A percentile compares a stretch with the other conserved stretches of the same genome.
Evolutionary conservation across 1,284 basidiomycete genomes (phyloP).

Genomic region (Ganoderma sinense): DNA sequence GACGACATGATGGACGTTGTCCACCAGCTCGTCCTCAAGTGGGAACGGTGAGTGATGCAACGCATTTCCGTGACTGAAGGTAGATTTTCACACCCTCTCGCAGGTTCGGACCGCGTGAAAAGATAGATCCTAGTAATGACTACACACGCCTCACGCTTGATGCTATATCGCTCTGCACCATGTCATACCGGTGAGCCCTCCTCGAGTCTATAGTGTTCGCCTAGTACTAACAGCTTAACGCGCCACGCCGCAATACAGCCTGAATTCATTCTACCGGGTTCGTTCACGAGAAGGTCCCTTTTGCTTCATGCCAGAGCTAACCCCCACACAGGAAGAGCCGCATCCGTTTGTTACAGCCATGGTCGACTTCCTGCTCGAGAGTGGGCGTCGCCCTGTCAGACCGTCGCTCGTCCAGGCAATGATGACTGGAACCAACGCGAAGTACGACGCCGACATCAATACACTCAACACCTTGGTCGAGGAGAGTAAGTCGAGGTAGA

Average conservation of each 20-base stretch:
- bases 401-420: constrained; percentile 47
- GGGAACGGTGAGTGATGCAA: constrained; percentile 48
- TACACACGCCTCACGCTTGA: constrained; percentile 57
- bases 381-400: constrained; percentile 44
- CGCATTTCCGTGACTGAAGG: background rate
- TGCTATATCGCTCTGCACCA: constrained; percentile 51
- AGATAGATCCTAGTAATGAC: constrained; percentile 54
- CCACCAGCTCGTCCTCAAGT: constrained; percentile 55
- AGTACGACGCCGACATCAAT: constrained; percentile 48
- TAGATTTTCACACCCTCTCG: background rate
- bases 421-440: constrained; percentile 44
- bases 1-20: constrained; percentile 57
- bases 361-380: constrained; percentile 50
- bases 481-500: constrained; percentile 39
- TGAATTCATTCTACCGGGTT: constrained; percentile 38
- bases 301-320: background rate
- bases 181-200: constrained; percentile 47
- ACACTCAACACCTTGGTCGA: constrained; percentile 47
- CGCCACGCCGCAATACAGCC: constrained; percentile 12
- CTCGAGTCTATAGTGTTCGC: too few relatives aligned
- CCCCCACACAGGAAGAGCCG: constrained; percentile 37
- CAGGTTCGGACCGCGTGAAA: constrained; percentile 50
- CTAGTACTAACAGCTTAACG: too few relatives aligned
- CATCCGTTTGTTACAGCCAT: constrained; percentile 53
- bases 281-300: background rate